A percentile compares a stretch with the other conserved stretches of the same genome.
Conservation (phyloP, 2,329 filamentous ascomycete genomes). For the Colletotrichum kahawae region DNA sequence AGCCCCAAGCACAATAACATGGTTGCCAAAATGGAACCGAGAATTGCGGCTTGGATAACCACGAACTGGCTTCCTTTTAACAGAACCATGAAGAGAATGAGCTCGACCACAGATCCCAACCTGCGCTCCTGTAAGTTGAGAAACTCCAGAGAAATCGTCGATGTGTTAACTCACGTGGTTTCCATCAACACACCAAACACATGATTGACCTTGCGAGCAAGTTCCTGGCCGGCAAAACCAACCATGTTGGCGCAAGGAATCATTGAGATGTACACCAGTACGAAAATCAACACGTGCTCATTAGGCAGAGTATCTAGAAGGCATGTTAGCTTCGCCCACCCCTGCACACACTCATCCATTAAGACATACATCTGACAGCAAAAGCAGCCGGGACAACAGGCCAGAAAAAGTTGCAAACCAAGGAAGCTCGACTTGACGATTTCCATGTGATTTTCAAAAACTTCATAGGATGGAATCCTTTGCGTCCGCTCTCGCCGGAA, state of each 20-base stretch:
- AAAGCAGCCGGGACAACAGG: slow-evolving; percentile 76
- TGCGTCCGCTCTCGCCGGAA: slow-evolving; percentile 59
- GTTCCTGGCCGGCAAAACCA: slow-evolving; percentile 70
- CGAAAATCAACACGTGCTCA: slow-evolving; percentile 68
- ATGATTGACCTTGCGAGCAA: slow-evolving; percentile 74
- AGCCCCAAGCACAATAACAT: slow-evolving; percentile 79
- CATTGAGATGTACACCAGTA: slow-evolving; percentile 78
- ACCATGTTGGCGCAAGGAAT: slow-evolving; percentile 77
- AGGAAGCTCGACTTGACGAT: slow-evolving; percentile 68
- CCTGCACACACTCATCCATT: no score
- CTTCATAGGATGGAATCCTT: slow-evolving; percentile 66
- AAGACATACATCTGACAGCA: slow-evolving; percentile 52
- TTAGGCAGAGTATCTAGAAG: slow-evolving; percentile 32
- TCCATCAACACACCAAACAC: slow-evolving; percentile 69
- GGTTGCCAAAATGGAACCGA: slow-evolving; percentile 84
- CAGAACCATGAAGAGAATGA: slow-evolving; percentile 82
- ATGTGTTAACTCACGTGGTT: slow-evolving; percentile 49
- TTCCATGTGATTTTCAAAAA: slow-evolving; percentile 69
- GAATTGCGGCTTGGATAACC: slow-evolving; percentile 84
- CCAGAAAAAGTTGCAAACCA: slow-evolving; percentile 74
- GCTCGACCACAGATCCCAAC: slow-evolving; percentile 78
- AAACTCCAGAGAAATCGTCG: slow-evolving; percentile 25
- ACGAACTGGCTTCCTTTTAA: slow-evolving; percentile 60
- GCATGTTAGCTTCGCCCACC: background rate
- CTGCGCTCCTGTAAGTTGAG: slow-evolving; percentile 28